A percentile compares a stretch with the other conserved stretches of the same genome.
phyloP scores from a whole-genome alignment of 2,329 filamentous ascomycete species.

The Juglanconis juglandina region DNA sequence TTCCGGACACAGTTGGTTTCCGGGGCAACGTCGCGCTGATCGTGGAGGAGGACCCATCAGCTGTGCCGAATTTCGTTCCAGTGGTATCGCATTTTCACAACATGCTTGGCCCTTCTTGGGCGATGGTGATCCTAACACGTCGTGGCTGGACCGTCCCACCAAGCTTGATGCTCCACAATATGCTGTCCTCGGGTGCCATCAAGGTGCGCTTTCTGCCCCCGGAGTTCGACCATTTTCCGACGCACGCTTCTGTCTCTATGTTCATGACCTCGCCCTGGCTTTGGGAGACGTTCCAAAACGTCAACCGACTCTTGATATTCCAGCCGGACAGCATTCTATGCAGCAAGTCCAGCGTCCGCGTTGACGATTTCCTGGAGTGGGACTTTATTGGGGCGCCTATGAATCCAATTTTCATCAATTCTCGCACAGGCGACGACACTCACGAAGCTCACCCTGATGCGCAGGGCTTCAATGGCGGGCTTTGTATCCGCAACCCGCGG shows the following conservation, averaged over 20 bases:
- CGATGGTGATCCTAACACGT: slow-evolving; percentile 9
- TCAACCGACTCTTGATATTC: slow-evolving; percentile 34
- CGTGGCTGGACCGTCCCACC: not conserved
- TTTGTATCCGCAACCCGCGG: slow-evolving; percentile 30
- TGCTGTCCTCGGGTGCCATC: slow-evolving; percentile 29
- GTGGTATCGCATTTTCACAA: slow-evolving; percentile 7
- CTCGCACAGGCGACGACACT: not conserved
- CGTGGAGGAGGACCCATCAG: slow-evolving; percentile 9
- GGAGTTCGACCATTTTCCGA: slow-evolving; percentile 27
- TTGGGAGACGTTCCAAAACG: slow-evolving; percentile 33
- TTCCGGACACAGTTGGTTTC: not conserved
- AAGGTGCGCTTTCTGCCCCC: slow-evolving; percentile 35
- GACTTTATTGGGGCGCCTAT: slow-evolving; percentile 33
- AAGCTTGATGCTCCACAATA: not conserved
- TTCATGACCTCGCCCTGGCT: slow-evolving; percentile 34
- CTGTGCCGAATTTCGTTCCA: slow-evolving; percentile 4
- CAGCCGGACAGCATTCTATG: slow-evolving; percentile 37
- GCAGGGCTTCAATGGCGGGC: slow-evolving; percentile 28
- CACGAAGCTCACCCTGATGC: slow-evolving; percentile 5
- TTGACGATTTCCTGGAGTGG: slow-evolving; percentile 33
- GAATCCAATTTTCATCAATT: not conserved
- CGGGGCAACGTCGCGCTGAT: slow-evolving; percentile 4
- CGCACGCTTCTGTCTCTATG: slow-evolving; percentile 32
- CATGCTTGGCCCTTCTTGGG: slow-evolving; percentile 5
- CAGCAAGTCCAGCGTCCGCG: slow-evolving; percentile 24